Base-by-base conservation (phyloP, 306 rosid species). In the Dalbergia cultrata region DNA sequence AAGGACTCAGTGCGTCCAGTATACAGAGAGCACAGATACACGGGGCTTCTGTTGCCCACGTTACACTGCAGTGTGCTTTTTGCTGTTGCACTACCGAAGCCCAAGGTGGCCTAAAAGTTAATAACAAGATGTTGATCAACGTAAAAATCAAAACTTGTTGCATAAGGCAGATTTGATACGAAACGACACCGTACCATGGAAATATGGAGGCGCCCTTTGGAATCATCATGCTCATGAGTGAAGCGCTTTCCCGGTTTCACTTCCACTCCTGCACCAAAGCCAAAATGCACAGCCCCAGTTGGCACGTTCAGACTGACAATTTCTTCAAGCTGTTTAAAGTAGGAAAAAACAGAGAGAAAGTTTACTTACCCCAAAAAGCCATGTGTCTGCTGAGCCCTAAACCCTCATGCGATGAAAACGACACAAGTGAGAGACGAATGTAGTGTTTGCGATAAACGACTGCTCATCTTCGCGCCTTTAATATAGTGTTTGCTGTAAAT, bases 51-150 rank as follows among this genome's bases (percentile, higher is more conserved):
- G 78, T 84, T 85, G 65, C 99, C 99, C 2, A 92, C 90, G 74
- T 95, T 95, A 81, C 99, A 95, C 82, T 95, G 99, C 79, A 95
- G 90, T 14, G 85, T 85, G 67, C 99, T 91, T 79, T 86, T 93
- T 5, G 80, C 39, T 0, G 86, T 76, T 8, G 91, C 92, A 45
- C 83, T 47, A 37, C 97, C 99, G 61, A 81, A 54, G 7, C 97
- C 97, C 86, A 92, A 45, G 41, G 97, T 90, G 19, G 95, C 99
- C 97, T 91, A 78, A 7, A 13, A 45, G 9, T 74, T 37, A 37
- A 37, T 37, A 5, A 17, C 21, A 18, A 17, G 10, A 7, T 0
- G 5, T 17, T 17, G 9, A 54, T 26, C 60, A 54, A n/a, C 58
- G 5, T 37, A 7, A 3, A 47, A 12, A 10, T 47, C 18, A 50